These are phyloP conservation scores for Candida quercuum DNA, from an alignment of 805 yeast genomes.

Conservation along the genomic window DNA sequence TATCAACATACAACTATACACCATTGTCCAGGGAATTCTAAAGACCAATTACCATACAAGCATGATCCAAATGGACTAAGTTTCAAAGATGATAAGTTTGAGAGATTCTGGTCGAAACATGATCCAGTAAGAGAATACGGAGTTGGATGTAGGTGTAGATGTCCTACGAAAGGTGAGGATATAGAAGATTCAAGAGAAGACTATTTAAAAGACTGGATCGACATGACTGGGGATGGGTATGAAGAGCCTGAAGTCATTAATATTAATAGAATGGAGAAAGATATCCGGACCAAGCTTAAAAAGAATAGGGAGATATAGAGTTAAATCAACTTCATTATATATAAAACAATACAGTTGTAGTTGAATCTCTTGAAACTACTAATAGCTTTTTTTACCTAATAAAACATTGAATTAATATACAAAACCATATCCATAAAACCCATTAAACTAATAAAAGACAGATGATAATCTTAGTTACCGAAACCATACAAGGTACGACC, in stretches of 20 bases:
- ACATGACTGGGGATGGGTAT: constrained; percentile 30
- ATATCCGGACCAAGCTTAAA: constrained; percentile 13
- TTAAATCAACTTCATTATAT: too few relatives aligned
- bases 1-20: constrained; percentile 74
- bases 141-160: constrained; percentile 82
- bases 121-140: constrained; percentile 39
- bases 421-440: constrained; percentile 2
- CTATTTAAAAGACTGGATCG: constrained; percentile 49
- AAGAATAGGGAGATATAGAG: constrained; percentile 7
- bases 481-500: constrained; percentile 99
- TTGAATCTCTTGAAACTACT: too few relatives aligned
- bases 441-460: constrained; percentile 8
- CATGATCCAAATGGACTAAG: constrained; percentile 23
- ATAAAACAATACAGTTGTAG: background rate
- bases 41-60: constrained; percentile 43
- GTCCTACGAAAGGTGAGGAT: constrained; percentile 56
- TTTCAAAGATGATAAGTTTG: constrained; percentile 15
- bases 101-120: constrained; percentile 21
- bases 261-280: constrained; percentile 23
- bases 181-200: constrained; percentile 50
- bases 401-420: constrained; percentile 2
- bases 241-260: constrained; percentile 16
- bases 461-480: constrained; percentile 71
- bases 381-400: too few relatives aligned
- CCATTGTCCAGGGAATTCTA: constrained; percentile 76